These are phyloP conservation scores for Colletotrichum cuscutae DNA, from an alignment of 2,329 filamentous ascomycete genomes.

Conservation along the genomic window DNA sequence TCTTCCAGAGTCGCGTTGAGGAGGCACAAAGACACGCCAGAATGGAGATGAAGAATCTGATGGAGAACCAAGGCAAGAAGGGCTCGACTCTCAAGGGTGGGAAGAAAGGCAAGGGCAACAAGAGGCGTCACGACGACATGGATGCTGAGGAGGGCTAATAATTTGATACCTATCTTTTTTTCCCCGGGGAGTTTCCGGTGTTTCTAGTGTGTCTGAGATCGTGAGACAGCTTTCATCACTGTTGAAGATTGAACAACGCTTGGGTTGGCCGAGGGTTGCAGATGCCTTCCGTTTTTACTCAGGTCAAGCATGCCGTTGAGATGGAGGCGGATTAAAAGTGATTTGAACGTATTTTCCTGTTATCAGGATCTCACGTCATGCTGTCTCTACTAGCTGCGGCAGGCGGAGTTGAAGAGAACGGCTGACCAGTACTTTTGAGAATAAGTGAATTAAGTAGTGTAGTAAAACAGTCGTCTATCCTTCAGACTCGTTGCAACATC, in stretches of 20 bases:
- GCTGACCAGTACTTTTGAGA: no score
- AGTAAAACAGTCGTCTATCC: not conserved
- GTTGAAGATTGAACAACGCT: not conserved
- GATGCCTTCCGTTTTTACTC: not conserved
- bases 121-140: conserved; percentile 69
- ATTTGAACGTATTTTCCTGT: not conserved
- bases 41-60: conserved; percentile 82
- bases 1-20: conserved; percentile 80
- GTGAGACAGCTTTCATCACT: not conserved
- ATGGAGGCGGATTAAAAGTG: not conserved
- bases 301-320: no score
- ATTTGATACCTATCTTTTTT: conserved; percentile 5
- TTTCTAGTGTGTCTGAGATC: not conserved
- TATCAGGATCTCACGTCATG: not conserved
- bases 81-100: conserved; percentile 55
- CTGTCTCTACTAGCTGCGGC: not conserved
- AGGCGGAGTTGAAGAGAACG: not conserved
- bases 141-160: conserved; percentile 77
- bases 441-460: not conserved
- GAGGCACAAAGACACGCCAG: conserved; percentile 86
- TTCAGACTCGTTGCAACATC: not conserved
- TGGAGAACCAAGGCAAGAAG: conserved; percentile 74
- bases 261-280: not conserved
- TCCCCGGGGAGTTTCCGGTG: no score
- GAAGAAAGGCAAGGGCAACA: conserved; percentile 51